These are phyloP conservation scores for Pleurotus eryngii DNA, from an alignment of 768 basidiomycete genomes.

Conservation along the genomic window DNA sequence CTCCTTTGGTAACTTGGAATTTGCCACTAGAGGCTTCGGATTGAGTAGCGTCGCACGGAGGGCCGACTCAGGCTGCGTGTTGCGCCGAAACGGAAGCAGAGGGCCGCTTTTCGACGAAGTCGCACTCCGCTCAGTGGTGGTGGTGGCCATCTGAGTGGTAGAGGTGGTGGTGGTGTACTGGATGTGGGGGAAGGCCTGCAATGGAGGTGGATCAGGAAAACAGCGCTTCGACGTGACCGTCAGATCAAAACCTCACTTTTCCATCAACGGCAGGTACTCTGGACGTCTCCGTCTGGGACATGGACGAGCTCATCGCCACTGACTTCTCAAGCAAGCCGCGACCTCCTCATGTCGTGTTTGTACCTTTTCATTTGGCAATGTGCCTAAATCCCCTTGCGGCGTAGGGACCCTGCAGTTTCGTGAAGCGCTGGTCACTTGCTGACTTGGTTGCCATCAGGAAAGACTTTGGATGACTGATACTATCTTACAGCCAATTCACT, in stretches of 20 bases:
- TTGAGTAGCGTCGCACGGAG: conserved; percentile 4
- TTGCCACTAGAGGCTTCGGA: conserved; percentile 1
- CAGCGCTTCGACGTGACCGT: conserved; percentile 6
- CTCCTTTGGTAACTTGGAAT: neutral
- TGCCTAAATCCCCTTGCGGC: conserved; percentile 3
- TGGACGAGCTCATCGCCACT: neutral
- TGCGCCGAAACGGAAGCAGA: conserved; percentile 4
- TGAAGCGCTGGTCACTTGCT: neutral
- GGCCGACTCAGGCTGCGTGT: conserved; percentile 2
- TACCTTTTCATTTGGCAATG: conserved; percentile 6
- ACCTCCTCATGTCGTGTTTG: conserved; percentile 1
- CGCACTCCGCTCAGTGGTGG: neutral
- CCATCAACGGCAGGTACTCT: neutral
- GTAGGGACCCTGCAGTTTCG: neutral
- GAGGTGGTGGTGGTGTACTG: conserved; percentile 1
- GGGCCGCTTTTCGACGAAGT: neutral
- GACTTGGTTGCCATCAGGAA: neutral
- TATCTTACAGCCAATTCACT: neutral
- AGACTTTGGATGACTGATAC: neutral
- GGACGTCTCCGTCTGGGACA: neutral
- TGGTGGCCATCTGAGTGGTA: neutral
- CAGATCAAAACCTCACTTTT: conserved; percentile 4
- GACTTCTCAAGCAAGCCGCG: neutral
- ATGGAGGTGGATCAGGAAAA: neutral
- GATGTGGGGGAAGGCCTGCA: neutral